A percentile compares a stretch with the other conserved stretches of the same genome.
phyloP scores from a whole-genome alignment of 768 basidiomycete genomes.

The Cystobasidium ongulense region DNA sequence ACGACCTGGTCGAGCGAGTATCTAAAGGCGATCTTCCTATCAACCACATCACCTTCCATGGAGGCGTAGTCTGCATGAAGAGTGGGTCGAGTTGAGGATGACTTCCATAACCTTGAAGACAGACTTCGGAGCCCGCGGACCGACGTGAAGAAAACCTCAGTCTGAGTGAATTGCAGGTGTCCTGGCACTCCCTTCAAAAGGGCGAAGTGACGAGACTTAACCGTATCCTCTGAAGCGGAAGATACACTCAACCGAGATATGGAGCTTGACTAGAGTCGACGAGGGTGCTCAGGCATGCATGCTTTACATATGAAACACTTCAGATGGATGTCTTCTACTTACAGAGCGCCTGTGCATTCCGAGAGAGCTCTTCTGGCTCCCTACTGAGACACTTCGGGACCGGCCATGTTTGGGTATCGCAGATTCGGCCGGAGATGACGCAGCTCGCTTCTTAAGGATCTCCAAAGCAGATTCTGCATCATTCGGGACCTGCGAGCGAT shows the following conservation, averaged over 20 bases:
- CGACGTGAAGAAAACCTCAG: not conserved
- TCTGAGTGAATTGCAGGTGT: not conserved
- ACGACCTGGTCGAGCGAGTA: not conserved
- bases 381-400: not conserved
- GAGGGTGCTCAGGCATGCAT: no score
- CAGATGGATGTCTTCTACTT: not conserved
- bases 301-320: not conserved
- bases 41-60: not conserved
- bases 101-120: not conserved
- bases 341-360: not conserved
- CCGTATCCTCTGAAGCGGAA: not conserved
- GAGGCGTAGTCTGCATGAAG: not conserved
- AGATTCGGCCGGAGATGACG: not conserved
- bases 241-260: not conserved
- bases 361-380: not conserved
- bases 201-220: slow-evolving; percentile 2
- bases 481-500: slow-evolving; percentile 23
- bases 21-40: not conserved
- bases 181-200: slow-evolving; percentile 18
- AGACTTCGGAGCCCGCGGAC: not conserved
- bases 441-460: slow-evolving; percentile 3
- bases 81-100: not conserved
- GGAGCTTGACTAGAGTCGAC: not conserved
- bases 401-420: not conserved
- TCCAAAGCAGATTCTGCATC: slow-evolving; percentile 29